Percentiles rank a stretch among this genome's conserved stretches.
Conservation (phyloP, 2,329 filamentous ascomycete genomes). For the Ceratocystis smalleyi region DNA sequence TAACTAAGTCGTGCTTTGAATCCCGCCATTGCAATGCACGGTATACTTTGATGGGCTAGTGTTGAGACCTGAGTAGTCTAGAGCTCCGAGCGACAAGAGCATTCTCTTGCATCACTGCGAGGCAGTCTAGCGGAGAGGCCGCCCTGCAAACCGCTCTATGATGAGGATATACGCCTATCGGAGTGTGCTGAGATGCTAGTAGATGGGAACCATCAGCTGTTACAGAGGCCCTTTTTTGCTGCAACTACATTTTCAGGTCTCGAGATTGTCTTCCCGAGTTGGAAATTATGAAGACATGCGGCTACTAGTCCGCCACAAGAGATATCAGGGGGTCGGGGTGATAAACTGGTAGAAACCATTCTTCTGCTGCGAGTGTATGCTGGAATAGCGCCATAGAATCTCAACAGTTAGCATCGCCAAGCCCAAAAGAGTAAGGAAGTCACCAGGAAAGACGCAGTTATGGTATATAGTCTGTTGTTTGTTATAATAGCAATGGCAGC, state of each 20-base stretch:
- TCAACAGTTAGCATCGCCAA: background rate
- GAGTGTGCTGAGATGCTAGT: too few species aligned
- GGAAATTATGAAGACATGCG: background rate
- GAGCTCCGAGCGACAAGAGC: background rate
- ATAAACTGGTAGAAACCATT: background rate
- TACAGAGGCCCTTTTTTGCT: too few species aligned
- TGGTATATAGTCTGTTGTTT: conserved; percentile 17
- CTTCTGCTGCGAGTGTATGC: background rate
- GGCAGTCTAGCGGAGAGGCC: background rate
- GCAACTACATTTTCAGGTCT: too few species aligned
- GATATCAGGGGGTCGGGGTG: background rate
- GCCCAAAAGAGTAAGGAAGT: background rate
- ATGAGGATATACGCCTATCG: too few species aligned
- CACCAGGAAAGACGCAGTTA: background rate
- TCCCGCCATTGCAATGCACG: background rate
- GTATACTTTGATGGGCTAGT: background rate
- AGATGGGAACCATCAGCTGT: too few species aligned
- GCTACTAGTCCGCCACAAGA: background rate
- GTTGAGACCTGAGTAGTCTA: background rate
- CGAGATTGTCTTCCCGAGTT: background rate
- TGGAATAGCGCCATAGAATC: background rate
- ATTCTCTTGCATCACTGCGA: background rate
- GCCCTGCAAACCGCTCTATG: too few species aligned
- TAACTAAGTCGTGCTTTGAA: background rate
- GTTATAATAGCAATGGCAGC: conserved; percentile 17